These are phyloP conservation scores for Fragaria nilgerrensis DNA, from an alignment of 306 rosid species.

Conservation along the genomic window DNA sequence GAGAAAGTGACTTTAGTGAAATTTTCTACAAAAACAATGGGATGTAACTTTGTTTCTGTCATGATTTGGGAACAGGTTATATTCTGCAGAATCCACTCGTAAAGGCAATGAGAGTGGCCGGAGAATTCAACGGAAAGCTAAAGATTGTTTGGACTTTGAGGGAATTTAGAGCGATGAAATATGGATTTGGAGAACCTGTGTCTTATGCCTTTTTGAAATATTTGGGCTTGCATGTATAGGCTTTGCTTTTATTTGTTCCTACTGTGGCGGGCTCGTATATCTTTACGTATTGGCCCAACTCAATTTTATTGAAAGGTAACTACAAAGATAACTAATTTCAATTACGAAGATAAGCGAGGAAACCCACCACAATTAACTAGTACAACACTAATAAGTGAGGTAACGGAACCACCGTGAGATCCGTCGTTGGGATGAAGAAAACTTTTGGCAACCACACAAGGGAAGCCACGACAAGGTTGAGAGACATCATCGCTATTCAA, in stretches of 20 bases:
- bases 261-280: not conserved
- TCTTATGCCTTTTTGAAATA: fast-evolving
- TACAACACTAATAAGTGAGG: too few species aligned
- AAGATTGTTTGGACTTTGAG: not conserved
- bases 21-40: not conserved
- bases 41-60: not conserved
- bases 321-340: too few species aligned
- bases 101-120: not conserved
- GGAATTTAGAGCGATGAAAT: not conserved
- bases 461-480: too few species aligned
- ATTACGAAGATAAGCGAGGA: too few species aligned
- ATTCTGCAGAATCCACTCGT: not conserved
- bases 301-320: too few species aligned
- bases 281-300: not conserved
- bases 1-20: too few species aligned
- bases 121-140: not conserved
- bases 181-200: not conserved
- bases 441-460: too few species aligned
- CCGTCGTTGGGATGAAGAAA: too few species aligned
- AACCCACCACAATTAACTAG: too few species aligned
- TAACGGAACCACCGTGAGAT: too few species aligned
- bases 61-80: not conserved
- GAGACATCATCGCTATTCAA: too few species aligned
- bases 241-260: not conserved
- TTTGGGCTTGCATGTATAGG: not conserved